phyloP scores from a whole-genome alignment of 495 filamentous ascomycete species.

The Diplogelasinospora grovesii region DNA sequence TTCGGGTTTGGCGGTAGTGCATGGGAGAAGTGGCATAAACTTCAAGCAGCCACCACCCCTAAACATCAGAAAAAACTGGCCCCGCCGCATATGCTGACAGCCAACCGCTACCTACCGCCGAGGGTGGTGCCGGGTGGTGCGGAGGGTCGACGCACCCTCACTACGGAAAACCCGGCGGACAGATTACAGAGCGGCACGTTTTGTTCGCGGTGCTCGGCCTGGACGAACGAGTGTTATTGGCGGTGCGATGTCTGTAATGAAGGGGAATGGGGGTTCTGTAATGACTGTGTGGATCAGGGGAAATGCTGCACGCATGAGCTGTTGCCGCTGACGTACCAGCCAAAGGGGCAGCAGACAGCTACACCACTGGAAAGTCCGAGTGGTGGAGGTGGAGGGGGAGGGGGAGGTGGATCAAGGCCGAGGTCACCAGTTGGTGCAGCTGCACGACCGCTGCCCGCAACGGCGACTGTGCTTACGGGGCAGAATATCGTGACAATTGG shows the following conservation, averaged over 20 bases:
- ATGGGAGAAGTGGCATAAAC: slow-evolving; percentile 48
- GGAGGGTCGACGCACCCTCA: slow-evolving; percentile 45
- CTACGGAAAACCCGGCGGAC: slow-evolving; percentile 55
- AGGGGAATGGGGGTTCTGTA: slow-evolving; percentile 89
- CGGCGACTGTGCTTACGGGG: slow-evolving; percentile 30
- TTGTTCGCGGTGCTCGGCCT: slow-evolving; percentile 65
- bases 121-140: slow-evolving; percentile 36
- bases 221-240: slow-evolving; percentile 76
- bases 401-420: too few relatives aligned
- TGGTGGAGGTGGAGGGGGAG: too few relatives aligned
- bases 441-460: slow-evolving; percentile 8
- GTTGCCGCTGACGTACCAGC: slow-evolving; percentile 51
- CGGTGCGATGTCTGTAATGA: slow-evolving; percentile 77
- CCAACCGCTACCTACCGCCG: slow-evolving; percentile 61
- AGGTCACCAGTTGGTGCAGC: not conserved
- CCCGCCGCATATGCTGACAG: slow-evolving; percentile 58
- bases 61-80: too few relatives aligned
- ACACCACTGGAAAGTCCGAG: slow-evolving; percentile 1
- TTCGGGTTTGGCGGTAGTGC: slow-evolving; percentile 67
- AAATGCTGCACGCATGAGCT: slow-evolving; percentile 71
- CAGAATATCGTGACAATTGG: slow-evolving; percentile 29
- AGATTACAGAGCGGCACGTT: slow-evolving; percentile 76
- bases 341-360: not conserved
- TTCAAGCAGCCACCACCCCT: slow-evolving; percentile 14
- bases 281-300: slow-evolving; percentile 69